Conservation (phyloP, 2,329 filamentous ascomycete genomes). For the Conoideocrella luteorostrata region DNA sequence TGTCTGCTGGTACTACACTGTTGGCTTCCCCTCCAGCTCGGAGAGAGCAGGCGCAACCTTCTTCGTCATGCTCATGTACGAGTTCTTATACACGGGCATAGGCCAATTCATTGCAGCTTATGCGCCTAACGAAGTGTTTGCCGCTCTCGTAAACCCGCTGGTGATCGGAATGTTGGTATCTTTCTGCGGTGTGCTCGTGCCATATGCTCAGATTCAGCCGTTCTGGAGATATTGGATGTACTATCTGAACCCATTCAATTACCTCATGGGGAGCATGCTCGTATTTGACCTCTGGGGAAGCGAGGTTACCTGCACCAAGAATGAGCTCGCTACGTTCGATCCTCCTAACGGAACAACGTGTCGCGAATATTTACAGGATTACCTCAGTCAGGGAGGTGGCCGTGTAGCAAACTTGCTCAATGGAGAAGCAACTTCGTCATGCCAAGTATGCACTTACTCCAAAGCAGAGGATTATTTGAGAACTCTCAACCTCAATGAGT, state of each 20-base stretch:
- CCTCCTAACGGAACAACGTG: conserved; percentile 49
- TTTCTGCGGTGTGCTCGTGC: conserved; percentile 72
- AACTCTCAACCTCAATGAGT: conserved; percentile 52
- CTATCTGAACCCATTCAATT: conserved; percentile 56
- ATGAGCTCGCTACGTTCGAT: conserved; percentile 46
- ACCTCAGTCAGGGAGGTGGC: conserved; percentile 39
- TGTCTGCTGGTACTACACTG: conserved; percentile 52
- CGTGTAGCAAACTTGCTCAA: conserved; percentile 48
- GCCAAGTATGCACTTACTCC: conserved; percentile 55
- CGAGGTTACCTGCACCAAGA: conserved; percentile 37
- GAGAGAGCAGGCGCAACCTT: conserved; percentile 44
- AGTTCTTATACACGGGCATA: conserved; percentile 54
- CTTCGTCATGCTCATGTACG: conserved; percentile 52
- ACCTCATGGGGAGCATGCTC: conserved; percentile 51
- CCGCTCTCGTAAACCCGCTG: conserved; percentile 50
- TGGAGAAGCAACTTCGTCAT: conserved; percentile 47
- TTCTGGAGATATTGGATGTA: conserved; percentile 68
- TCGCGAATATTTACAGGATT: conserved; percentile 47
- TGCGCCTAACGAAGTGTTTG: conserved; percentile 54
- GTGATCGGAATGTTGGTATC: conserved; percentile 53
- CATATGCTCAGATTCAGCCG: conserved; percentile 51
- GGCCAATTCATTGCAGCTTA: conserved; percentile 60
- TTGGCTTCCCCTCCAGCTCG: conserved; percentile 40
- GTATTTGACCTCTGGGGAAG: conserved; percentile 43
- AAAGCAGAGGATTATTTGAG: conserved; percentile 53